Evolutionary conservation across 257 asterid genomes (phyloP).

Genomic region (Cynanchum wilfordii): DNA sequence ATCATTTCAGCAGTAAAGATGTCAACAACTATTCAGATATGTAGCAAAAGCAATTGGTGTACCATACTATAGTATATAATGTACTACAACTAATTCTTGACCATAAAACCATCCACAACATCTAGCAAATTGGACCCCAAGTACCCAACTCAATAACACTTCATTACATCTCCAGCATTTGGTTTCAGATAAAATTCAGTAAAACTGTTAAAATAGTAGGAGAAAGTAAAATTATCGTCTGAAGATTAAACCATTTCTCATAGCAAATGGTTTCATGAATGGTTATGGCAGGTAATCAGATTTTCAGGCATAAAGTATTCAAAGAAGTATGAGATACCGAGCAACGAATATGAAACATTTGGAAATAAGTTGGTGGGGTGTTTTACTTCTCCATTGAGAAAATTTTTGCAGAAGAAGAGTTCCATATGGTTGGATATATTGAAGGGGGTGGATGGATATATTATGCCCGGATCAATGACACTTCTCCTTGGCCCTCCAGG

Average conservation of each 20-base stretch:
- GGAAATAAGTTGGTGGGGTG: slow-evolving; percentile 15
- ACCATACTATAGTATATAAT: no score
- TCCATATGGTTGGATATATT: slow-evolving; percentile 5
- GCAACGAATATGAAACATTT: slow-evolving; percentile 11
- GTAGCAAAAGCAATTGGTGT: no score
- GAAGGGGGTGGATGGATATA: slow-evolving; percentile 14
- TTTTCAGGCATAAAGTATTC: slow-evolving; percentile 9
- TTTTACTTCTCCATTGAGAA: slow-evolving; percentile 2
- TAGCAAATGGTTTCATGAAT: not conserved
- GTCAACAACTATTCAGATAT: no score
- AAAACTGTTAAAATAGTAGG: no score
- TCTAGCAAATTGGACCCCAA: no score
- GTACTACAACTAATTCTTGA: no score
- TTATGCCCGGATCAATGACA: slow-evolving; percentile 17
- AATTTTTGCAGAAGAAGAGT: not conserved
- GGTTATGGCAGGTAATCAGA: slow-evolving; percentile 11
- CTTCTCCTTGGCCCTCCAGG: slow-evolving; percentile 21
- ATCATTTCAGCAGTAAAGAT: not conserved
- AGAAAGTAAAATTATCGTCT: not conserved
- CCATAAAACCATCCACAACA: no score
- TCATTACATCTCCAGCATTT: no score
- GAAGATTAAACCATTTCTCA: not conserved
- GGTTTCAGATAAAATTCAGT: not conserved
- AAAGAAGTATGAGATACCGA: slow-evolving; percentile 3
- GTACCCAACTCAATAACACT: no score